phyloP scores from a whole-genome alignment of 2,329 filamentous ascomycete species.

The Pestalotiopsis sp. region DNA sequence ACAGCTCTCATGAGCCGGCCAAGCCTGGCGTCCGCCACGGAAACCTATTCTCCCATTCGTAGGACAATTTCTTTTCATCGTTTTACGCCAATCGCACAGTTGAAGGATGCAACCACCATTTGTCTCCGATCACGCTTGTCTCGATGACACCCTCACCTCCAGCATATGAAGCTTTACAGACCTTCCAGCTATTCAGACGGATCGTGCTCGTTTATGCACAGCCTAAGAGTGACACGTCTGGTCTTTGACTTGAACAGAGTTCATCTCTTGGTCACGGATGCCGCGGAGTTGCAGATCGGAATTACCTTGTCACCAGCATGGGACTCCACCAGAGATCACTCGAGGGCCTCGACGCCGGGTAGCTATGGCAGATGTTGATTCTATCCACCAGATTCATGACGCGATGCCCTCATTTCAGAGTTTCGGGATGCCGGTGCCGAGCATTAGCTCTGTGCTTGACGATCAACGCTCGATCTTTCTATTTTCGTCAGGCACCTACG shows the following conservation, averaged over 20 bases:
- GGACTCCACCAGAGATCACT: too few relatives aligned
- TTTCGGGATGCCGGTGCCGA: background rate
- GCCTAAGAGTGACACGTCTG: background rate
- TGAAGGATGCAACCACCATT: background rate
- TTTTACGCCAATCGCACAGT: background rate
- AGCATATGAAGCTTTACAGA: background rate
- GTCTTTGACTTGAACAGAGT: background rate
- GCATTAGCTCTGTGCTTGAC: background rate
- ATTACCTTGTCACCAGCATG: too few relatives aligned
- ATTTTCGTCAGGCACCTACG: background rate
- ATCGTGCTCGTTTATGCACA: background rate
- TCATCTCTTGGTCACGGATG: too few relatives aligned
- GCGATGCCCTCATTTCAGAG: background rate
- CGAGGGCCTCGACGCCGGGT: too few relatives aligned
- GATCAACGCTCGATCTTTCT: background rate
- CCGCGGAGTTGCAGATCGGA: too few relatives aligned
- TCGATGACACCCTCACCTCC: background rate
- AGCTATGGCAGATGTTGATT: too few relatives aligned
- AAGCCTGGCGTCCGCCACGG: background rate
- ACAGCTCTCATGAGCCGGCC: background rate
- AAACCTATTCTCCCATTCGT: background rate
- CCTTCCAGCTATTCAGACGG: background rate
- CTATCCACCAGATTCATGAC: background rate
- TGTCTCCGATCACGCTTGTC: background rate
- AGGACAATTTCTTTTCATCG: rapidly evolving